Base-by-base conservation (phyloP, 2,329 filamentous ascomycete species). In the Sporothrix pseudoabietina region DNA sequence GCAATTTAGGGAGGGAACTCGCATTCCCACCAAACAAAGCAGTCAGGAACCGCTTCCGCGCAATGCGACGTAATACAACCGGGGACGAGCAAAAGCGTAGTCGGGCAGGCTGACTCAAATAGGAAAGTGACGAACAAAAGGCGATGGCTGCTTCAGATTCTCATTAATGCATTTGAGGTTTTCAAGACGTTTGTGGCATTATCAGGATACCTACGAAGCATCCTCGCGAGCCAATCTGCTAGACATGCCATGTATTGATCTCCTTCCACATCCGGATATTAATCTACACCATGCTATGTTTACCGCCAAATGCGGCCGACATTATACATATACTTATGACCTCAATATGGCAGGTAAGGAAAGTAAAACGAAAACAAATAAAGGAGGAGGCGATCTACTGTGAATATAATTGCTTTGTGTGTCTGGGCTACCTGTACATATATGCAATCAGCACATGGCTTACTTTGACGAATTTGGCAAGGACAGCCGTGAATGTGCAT, bases 41-140 rank as follows among this genome's bases (percentile, higher is more conserved):
- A 26, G 2, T 26, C 26, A 8, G 14, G 55, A 9, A 19, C 44
- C 4, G 16, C 55, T 35, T 59, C 55, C 30, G 26, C 59, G 41
- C 61, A 66, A 65, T 65, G 35, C 59, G 59, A 26, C 35, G 35
- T 44, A 65, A 44, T 47, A 66, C 61, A 47, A 30, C 39, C 39
- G 32, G 7, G n/a, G 61, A 8, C 39, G 61, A 26, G 39, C n/a
- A 30, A 16, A 41, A 44, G 16, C 32, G 8, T 5, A 65, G 30
- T n/a, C 9, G 39, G 32, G n/a, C 35, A 65, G 26, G 19, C 39
- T 41, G 39, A 12, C 61, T 66, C 22, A 10, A 66, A 30, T 47
- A 47, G 61, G 22, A 30, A 66, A 47, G 12, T 44, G 39, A 35
- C 55, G 30, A n/a, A 8, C 3, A 19, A 19, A 7, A 59, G 55